Evolutionary conservation across 2,329 filamentous ascomycete species (phyloP).

Genomic region (Fusarium udum): DNA sequence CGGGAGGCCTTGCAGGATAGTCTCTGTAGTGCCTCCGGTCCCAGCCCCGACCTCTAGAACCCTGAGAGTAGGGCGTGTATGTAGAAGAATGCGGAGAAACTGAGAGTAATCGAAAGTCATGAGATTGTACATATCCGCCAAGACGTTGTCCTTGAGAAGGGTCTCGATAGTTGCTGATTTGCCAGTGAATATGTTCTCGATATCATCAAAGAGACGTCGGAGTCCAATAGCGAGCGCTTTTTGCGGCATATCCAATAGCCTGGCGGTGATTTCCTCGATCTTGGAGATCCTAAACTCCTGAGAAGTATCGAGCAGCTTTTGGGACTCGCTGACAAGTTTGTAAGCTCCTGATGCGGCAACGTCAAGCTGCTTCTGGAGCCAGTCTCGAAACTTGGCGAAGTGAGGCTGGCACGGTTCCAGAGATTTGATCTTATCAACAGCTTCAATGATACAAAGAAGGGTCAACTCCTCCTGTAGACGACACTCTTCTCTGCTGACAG

Average conservation of each 20-base stretch:
- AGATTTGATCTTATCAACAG: not conserved
- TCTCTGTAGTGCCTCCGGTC: conserved; percentile 43
- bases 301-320: not conserved
- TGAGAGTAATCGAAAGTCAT: conserved; percentile 5
- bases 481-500: not conserved
- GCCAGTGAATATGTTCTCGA: not conserved
- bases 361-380: conserved; percentile 6
- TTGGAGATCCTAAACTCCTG: not conserved
- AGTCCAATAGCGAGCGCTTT: not conserved
- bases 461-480: conserved; percentile 3
- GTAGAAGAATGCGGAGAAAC: conserved; percentile 15
- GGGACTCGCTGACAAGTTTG: conserved; percentile 46
- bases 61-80: conserved; percentile 48
- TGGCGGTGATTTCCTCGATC: not conserved
- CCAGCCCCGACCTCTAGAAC: conserved; percentile 52
- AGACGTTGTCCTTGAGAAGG: not conserved
- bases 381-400: conserved; percentile 11
- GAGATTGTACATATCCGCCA: not conserved
- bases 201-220: conserved; percentile 1
- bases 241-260: not conserved
- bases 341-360: conserved; percentile 23
- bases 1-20: not conserved
- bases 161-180: conserved; percentile 1
- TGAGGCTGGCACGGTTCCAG: conserved; percentile 6
- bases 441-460: conserved; percentile 3